phyloP scores from a whole-genome alignment of 306 rosid species.

The Argentina anserina region DNA sequence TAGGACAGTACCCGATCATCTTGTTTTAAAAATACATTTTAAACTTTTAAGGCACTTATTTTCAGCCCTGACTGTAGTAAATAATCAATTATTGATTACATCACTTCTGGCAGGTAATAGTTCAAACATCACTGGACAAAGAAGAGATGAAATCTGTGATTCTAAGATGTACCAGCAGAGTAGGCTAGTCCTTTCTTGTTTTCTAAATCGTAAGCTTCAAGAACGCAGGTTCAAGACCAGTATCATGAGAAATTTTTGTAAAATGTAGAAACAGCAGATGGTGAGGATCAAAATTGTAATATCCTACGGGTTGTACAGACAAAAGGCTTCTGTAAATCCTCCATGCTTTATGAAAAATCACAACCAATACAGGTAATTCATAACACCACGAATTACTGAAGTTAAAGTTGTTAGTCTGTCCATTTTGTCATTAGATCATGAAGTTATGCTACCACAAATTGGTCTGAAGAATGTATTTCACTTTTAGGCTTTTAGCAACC shows the following conservation, averaged over 20 bases:
- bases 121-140: constrained; percentile 67
- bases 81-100: not conserved
- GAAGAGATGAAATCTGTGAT: constrained; percentile 73
- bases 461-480: no score
- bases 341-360: not conserved
- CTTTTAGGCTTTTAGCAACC: no score
- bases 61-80: not conserved
- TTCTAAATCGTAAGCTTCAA: constrained; percentile 11
- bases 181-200: constrained; percentile 39
- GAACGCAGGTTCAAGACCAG: constrained; percentile 4
- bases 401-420: not conserved
- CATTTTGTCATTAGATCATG: not conserved
- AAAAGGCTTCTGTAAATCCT: constrained; percentile 17
- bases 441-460: not conserved
- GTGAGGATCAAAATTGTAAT: constrained; percentile 7
- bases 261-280: not conserved
- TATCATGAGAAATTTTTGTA: not conserved
- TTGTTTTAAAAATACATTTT: not conserved
- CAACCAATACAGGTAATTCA: not conserved
- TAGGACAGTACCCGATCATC: not conserved
- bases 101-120: constrained; percentile 60
- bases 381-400: not conserved
- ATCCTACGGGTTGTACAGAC: constrained; percentile 3
- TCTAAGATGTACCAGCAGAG: constrained; percentile 61
- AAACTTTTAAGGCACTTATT: not conserved